Conservation (phyloP, 1,139 yeast genomes). For the Magnusiomyces tetraspermus region DNA sequence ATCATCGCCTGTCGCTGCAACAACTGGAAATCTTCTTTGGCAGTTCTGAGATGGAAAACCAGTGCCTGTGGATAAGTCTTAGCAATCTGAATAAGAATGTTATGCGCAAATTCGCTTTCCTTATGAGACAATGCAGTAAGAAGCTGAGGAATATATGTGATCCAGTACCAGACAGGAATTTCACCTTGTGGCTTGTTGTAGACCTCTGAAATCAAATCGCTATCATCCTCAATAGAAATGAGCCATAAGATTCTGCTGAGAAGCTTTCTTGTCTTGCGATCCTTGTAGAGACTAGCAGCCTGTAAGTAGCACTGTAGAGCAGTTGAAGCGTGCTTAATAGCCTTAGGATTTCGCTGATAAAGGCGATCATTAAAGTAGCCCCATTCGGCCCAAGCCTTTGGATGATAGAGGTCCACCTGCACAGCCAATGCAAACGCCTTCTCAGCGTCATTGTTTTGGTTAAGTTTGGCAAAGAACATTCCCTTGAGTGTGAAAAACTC, state of each 20-base stretch:
- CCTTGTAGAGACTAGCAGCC: slow-evolving; percentile 94
- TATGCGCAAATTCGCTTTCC: slow-evolving; percentile 83
- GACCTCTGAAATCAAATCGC: slow-evolving; percentile 75
- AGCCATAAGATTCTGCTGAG: slow-evolving; percentile 90
- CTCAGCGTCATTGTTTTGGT: slow-evolving; percentile 89
- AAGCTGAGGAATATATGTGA: slow-evolving; percentile 89
- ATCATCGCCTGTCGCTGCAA: slow-evolving; percentile 70
- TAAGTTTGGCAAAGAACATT: slow-evolving; percentile 87
- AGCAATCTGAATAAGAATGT: slow-evolving; percentile 82
- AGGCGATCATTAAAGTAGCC: slow-evolving; percentile 89
- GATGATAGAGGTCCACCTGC: slow-evolving; percentile 83
- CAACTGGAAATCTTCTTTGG: slow-evolving; percentile 86
- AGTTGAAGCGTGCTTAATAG: slow-evolving; percentile 79
- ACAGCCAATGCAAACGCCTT: slow-evolving; percentile 98
- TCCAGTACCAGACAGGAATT: slow-evolving; percentile 99
- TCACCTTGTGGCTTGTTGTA: slow-evolving; percentile 92
- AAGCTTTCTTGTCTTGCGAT: slow-evolving; percentile 79
- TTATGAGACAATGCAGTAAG: slow-evolving; percentile 81
- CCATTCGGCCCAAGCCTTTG: slow-evolving; percentile 99
- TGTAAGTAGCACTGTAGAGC: slow-evolving; percentile 94
- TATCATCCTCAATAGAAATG: slow-evolving; percentile 78
- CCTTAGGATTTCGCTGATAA: slow-evolving; percentile 75
- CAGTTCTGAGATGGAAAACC: slow-evolving; percentile 90
- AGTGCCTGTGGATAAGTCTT: slow-evolving; percentile 95
- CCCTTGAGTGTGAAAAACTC: slow-evolving; percentile 96